phyloP scores from a whole-genome alignment of 2,329 filamentous ascomycete species.

The Xenoacremonium recifei region DNA sequence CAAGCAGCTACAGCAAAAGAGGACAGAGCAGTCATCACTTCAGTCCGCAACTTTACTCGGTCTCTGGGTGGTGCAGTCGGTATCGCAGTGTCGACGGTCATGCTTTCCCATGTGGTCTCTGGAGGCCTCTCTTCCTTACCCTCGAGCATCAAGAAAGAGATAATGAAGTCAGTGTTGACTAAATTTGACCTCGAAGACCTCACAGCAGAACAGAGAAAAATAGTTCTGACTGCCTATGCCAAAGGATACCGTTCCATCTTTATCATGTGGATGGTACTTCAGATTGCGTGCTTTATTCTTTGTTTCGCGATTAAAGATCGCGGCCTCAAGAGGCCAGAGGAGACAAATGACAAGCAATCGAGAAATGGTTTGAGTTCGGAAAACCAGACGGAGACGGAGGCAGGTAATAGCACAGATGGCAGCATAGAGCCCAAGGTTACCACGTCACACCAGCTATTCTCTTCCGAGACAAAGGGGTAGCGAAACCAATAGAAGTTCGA shows the following conservation, averaged over 20 bases:
- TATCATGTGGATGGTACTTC: no score
- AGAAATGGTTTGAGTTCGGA: no score
- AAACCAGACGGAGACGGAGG: no score
- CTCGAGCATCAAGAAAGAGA: background rate
- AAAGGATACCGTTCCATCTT: background rate
- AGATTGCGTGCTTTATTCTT: no score
- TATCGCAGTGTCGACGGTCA: slow-evolving; percentile 25
- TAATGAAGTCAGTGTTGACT: background rate
- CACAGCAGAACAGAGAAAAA: background rate
- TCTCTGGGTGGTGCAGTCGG: slow-evolving; percentile 18
- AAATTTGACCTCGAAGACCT: background rate
- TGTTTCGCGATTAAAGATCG: no score
- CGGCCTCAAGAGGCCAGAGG: no score
- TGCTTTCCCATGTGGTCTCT: slow-evolving; percentile 33
- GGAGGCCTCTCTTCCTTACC: background rate
- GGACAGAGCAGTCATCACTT: slow-evolving; percentile 37
- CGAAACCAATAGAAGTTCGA: no score
- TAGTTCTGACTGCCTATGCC: background rate
- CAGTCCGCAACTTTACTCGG: slow-evolving; percentile 38
- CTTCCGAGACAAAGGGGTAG: no score
- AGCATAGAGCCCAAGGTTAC: no score
- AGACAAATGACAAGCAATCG: no score
- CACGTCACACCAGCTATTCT: no score
- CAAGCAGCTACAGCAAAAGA: slow-evolving; percentile 35
- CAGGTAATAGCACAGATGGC: no score